These are phyloP conservation scores for Zymoseptoria tritici DNA, from an alignment of 2,329 filamentous ascomycete species.

Conservation along the genomic window DNA sequence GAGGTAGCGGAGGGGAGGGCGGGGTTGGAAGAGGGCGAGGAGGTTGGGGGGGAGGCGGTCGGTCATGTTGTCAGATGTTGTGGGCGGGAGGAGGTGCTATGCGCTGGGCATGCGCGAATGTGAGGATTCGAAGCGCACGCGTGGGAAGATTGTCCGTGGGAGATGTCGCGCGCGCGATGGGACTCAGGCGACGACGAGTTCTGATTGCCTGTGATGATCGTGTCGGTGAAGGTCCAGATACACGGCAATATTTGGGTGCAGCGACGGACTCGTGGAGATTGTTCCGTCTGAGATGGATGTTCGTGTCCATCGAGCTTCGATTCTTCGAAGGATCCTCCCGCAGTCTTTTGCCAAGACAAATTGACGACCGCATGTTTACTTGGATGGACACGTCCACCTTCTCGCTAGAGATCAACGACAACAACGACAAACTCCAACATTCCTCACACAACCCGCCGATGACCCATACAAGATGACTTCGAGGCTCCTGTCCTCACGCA, in stretches of 20 bases:
- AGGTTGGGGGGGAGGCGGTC: slow-evolving; percentile 92
- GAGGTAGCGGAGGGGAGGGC: slow-evolving; percentile 84
- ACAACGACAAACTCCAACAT: too few relatives aligned
- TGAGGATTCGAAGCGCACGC: neutral
- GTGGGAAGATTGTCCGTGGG: neutral
- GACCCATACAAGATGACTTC: slow-evolving; percentile 22
- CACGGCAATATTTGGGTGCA: neutral
- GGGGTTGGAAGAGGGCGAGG: slow-evolving; percentile 87
- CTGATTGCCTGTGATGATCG: neutral
- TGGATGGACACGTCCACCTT: neutral
- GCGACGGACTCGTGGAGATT: neutral
- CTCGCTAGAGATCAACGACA: too few relatives aligned
- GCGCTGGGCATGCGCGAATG: neutral
- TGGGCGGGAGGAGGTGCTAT: too few relatives aligned
- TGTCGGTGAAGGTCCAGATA: neutral
- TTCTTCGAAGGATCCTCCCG: neutral
- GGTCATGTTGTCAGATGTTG: too few relatives aligned
- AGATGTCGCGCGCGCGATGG: neutral
- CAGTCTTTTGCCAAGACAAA: neutral
- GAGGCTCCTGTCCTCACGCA: slow-evolving; percentile 68
- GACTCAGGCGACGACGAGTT: too few relatives aligned
- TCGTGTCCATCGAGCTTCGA: neutral
- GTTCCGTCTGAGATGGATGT: neutral
- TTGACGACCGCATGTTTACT: neutral
- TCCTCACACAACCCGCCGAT: slow-evolving; percentile 4